phyloP scores from a whole-genome alignment of 2,329 filamentous ascomycete species.

The Ploettnerulaceae sp. region DNA sequence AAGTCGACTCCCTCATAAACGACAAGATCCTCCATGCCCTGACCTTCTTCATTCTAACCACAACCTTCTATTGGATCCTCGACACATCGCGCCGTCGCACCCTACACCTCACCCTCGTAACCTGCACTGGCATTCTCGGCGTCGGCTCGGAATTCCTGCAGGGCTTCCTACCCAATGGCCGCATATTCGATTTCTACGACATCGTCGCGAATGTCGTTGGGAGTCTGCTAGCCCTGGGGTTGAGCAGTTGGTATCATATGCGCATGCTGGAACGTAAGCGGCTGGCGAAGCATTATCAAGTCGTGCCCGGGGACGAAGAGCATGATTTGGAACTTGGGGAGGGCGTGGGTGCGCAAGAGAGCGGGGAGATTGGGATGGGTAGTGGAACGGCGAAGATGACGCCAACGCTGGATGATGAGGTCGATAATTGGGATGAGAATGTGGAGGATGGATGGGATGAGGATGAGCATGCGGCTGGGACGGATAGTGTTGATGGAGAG shows the following conservation, averaged over 20 bases:
- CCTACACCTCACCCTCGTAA: conserved; percentile 74
- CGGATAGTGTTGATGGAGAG: conserved; percentile 29
- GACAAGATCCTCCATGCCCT: conserved; percentile 86
- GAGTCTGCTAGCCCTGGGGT: conserved; percentile 62
- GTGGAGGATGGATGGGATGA: conserved; percentile 57
- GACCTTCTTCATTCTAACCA: conserved; percentile 85
- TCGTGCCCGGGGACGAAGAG: conserved; percentile 57
- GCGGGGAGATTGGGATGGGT: conserved; percentile 49
- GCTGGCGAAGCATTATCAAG: conserved; percentile 65
- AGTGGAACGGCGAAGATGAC: conserved; percentile 27
- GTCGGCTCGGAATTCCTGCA: conserved; percentile 74
- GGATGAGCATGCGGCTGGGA: conserved; percentile 39
- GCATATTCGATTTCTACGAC: conserved; percentile 72
- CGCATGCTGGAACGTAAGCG: conserved; percentile 90
- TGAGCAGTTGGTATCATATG: conserved; percentile 90
- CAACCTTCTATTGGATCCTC: conserved; percentile 93
- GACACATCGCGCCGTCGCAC: conserved; percentile 84
- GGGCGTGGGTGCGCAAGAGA: conserved; percentile 52
- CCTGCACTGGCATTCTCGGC: conserved; percentile 69
- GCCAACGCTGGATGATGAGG: conserved; percentile 66
- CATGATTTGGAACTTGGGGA: conserved; percentile 75
- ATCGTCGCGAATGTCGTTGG: conserved; percentile 85
- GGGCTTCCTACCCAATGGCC: conserved; percentile 67
- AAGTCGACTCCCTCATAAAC: conserved; percentile 58
- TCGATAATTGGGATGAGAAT: conserved; percentile 95